Conservation (phyloP, 164 flowering plant genomes). For the Berberis thunbergii region DNA sequence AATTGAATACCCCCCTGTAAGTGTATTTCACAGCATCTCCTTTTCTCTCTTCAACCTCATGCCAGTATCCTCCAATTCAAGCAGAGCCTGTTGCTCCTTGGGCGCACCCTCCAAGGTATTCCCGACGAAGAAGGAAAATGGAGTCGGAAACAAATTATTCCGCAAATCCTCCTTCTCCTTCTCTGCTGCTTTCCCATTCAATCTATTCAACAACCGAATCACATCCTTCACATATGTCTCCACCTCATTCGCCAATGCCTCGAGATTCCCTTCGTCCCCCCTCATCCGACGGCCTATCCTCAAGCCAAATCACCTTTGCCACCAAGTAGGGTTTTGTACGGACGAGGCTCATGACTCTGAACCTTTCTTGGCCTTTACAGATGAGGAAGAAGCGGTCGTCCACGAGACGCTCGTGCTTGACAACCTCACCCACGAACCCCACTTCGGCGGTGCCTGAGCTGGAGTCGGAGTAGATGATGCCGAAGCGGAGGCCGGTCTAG, state of each 20-base stretch:
- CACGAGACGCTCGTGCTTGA: slow-evolving; percentile 89
- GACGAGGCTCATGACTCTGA: slow-evolving; percentile 52
- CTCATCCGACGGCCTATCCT: slow-evolving; percentile 67
- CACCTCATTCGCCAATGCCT: slow-evolving; percentile 62
- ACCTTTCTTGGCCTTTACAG: slow-evolving; percentile 93
- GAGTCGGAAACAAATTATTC: slow-evolving; percentile 82
- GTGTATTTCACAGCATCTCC: slow-evolving; percentile 84
- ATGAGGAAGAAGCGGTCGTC: slow-evolving; percentile 94
- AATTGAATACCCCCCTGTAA: too few relatives aligned
- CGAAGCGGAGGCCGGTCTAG: slow-evolving; percentile 91
- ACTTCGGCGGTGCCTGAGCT: slow-evolving; percentile 68
- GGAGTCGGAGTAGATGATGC: slow-evolving; percentile 76
- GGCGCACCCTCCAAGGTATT: slow-evolving; percentile 98
- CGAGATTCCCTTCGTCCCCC: slow-evolving; percentile 57
- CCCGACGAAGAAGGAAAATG: slow-evolving; percentile 92
- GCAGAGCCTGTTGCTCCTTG: slow-evolving; percentile 90
- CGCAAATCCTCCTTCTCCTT: slow-evolving; percentile 71
- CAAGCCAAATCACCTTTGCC: slow-evolving; percentile 79
- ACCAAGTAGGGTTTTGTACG: slow-evolving; percentile 83
- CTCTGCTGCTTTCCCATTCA: slow-evolving; percentile 86
- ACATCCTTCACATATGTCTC: slow-evolving; percentile 89
- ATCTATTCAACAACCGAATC: slow-evolving; percentile 69
- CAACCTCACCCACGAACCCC: slow-evolving; percentile 93
- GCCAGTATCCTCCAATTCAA: slow-evolving; percentile 87
- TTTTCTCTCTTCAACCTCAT: slow-evolving; percentile 81